Percentiles rank a stretch among this genome's conserved stretches.
These are phyloP conservation scores for Russula griseocarnosa DNA, from an alignment of 768 basidiomycete genomes.

Conservation along the genomic window DNA sequence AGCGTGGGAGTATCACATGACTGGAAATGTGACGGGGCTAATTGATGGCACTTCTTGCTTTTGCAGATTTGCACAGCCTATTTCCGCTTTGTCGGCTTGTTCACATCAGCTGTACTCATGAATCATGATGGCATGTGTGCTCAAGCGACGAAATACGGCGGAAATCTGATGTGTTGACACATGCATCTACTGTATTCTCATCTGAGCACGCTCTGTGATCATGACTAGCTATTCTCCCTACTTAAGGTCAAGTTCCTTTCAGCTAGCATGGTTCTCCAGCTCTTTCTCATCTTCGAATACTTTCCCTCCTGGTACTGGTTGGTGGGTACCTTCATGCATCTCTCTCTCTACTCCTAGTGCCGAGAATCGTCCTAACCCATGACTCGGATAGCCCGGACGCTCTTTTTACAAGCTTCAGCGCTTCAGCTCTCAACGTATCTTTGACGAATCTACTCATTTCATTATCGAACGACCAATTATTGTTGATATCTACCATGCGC, in stretches of 20 bases:
- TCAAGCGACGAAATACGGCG: too few relatives aligned
- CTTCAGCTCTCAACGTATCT: not conserved
- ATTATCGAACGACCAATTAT: not conserved
- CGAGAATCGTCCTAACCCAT: not conserved
- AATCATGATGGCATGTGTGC: too few relatives aligned
- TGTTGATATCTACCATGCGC: conserved; percentile 4
- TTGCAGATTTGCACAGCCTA: too few relatives aligned
- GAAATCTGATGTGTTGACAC: too few relatives aligned
- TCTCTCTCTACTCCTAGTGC: too few relatives aligned
- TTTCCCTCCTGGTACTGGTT: conserved; percentile 3
- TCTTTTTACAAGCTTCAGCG: not conserved
- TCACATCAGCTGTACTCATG: too few relatives aligned
- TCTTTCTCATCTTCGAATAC: not conserved
- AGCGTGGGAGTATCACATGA: too few relatives aligned
- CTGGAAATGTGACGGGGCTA: too few relatives aligned
- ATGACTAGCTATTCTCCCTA: not conserved
- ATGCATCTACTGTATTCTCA: too few relatives aligned
- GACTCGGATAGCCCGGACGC: not conserved
- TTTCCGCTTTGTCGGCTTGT: too few relatives aligned
- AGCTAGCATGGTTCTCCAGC: not conserved
- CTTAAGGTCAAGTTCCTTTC: not conserved
- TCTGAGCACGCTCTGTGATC: not conserved
- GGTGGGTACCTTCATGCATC: not conserved
- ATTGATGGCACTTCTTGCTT: too few relatives aligned
- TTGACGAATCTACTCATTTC: not conserved